A percentile compares a stretch with the other conserved stretches of the same genome.
Conservation (phyloP, 225 moss, liverwort and hornwort species). For the Rhytidiadelphus loreus region DNA sequence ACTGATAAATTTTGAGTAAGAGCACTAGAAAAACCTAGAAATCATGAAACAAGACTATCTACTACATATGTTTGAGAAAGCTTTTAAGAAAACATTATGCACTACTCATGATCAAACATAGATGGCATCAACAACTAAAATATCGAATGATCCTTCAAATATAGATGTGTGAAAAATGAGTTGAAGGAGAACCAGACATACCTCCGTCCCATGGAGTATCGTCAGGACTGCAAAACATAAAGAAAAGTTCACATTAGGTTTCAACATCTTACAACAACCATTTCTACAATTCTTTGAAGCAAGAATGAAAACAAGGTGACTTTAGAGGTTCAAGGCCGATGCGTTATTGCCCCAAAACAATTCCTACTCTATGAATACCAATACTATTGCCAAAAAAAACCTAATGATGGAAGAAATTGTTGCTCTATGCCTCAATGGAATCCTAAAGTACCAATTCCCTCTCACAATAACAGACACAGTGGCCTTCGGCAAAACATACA, state of each 20-base stretch:
- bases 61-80: not conserved
- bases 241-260: not conserved
- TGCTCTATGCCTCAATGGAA: not conserved
- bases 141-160: not conserved
- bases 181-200: not conserved
- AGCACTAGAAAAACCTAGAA: not conserved
- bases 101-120: not conserved
- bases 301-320: not conserved
- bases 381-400: not conserved
- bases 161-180: not conserved
- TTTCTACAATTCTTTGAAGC: not conserved
- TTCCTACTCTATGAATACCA: not conserved
- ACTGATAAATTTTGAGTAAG: not conserved
- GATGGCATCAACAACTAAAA: not conserved
- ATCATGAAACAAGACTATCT: not conserved
- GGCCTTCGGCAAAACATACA: not conserved
- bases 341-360: not conserved
- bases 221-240: constrained; percentile 68
- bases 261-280: not conserved
- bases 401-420: not conserved
- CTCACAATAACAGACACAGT: not conserved
- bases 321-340: not conserved
- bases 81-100: not conserved
- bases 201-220: constrained; percentile 99
- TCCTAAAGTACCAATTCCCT: not conserved